Percentiles rank a stretch among this genome's conserved stretches.
phyloP scores from a whole-genome alignment of 1,284 basidiomycete genomes.

The Ganoderma boninense region DNA sequence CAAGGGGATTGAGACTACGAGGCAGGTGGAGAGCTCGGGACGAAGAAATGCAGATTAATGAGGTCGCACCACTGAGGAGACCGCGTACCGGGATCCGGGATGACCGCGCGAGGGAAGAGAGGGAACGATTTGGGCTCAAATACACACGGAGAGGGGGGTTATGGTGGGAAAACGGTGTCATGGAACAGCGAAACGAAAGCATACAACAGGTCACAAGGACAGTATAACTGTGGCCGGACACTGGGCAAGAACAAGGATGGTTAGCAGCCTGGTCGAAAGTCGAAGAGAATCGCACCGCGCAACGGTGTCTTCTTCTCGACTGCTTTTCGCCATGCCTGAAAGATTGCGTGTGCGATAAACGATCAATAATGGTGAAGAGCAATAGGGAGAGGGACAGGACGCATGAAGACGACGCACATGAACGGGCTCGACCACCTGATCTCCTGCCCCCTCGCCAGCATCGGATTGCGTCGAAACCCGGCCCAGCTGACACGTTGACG shows the following conservation, averaged over 20 bases:
- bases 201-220: neutral
- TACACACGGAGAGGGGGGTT: neutral
- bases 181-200: neutral
- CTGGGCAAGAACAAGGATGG: neutral
- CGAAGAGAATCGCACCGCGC: constrained; percentile 12
- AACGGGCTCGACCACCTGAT: neutral
- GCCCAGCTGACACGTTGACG: no score
- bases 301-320: constrained; percentile 14
- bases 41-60: no score
- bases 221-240: neutral
- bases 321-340: constrained; percentile 22
- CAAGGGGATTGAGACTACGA: no score
- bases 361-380: neutral
- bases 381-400: constrained; percentile 3
- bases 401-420: no score
- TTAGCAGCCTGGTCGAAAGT: constrained; percentile 27
- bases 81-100: no score
- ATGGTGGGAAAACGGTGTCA: neutral
- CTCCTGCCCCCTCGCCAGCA: constrained; percentile 7
- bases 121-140: neutral
- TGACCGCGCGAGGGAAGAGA: no score
- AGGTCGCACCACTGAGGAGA: no score
- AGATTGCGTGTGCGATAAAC: neutral
- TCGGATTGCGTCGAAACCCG: no score
- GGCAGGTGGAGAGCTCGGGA: no score